These are phyloP conservation scores for Elaeis guineensis DNA, from an alignment of 176 grass and related monocot species.

Conservation along the genomic window DNA sequence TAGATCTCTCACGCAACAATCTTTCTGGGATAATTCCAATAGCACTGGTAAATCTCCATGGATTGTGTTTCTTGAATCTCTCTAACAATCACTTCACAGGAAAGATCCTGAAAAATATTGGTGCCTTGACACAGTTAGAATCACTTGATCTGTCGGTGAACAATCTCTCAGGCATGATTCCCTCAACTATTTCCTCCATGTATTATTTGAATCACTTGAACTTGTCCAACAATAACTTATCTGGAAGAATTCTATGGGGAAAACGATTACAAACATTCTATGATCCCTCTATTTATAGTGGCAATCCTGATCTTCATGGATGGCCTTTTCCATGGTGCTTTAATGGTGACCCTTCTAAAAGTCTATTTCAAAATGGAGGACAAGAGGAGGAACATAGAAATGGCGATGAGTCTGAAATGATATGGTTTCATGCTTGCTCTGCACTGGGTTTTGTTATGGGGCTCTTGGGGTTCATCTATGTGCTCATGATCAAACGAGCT, in stretches of 20 bases:
- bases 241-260: not conserved
- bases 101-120: not conserved
- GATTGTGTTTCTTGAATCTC: too few species aligned
- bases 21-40: too few species aligned
- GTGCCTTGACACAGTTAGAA: not conserved
- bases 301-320: not conserved
- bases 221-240: not conserved
- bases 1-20: too few species aligned
- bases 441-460: too few species aligned
- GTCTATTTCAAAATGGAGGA: too few species aligned
- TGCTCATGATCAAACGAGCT: too few species aligned
- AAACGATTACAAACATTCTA: not conserved
- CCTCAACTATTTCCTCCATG: not conserved
- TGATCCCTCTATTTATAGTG: not conserved
- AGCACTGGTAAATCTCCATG: too few species aligned
- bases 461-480: too few species aligned
- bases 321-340: not conserved
- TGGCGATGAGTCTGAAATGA: too few species aligned
- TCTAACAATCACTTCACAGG: not conserved
- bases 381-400: too few species aligned
- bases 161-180: not conserved
- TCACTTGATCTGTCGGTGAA: slow-evolving; percentile 5
- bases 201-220: not conserved
- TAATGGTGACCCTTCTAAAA: too few species aligned
- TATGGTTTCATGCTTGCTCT: too few species aligned